Conservation (phyloP, 2,329 filamentous ascomycete species). For the Venturiaceae sp. region DNA sequence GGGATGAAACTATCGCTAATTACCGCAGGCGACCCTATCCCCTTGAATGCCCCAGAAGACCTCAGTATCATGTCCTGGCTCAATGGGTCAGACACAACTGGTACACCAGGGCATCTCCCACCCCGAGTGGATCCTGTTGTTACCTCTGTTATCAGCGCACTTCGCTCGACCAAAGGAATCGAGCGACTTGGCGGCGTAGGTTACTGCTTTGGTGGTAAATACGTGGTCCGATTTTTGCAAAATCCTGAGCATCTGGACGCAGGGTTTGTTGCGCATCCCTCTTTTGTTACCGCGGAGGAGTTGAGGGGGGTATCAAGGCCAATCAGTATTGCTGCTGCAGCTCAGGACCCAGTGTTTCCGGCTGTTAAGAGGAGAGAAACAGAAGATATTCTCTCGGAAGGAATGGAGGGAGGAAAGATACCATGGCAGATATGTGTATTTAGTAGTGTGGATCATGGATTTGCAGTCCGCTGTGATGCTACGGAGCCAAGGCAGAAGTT, state of each 20-base stretch:
- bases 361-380: background rate
- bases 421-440: constrained; percentile 22
- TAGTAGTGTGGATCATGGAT: constrained; percentile 22
- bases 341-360: constrained; percentile 21
- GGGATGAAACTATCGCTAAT: too few species aligned
- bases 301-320: constrained; percentile 56
- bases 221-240: constrained; percentile 53
- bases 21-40: too few species aligned
- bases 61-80: too few species aligned
- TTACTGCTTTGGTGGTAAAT: constrained; percentile 72
- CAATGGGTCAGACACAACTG: too few species aligned
- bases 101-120: too few species aligned
- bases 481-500: constrained; percentile 18
- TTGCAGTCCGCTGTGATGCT: constrained; percentile 21
- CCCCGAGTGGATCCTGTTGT: constrained; percentile 41
- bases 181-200: constrained; percentile 56
- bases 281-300: constrained; percentile 56
- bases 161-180: constrained; percentile 27
- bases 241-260: constrained; percentile 45
- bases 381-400: background rate
- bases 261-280: constrained; percentile 64
- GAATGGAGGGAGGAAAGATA: constrained; percentile 12
- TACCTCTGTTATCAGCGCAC: constrained; percentile 37
- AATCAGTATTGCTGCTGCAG: constrained; percentile 53
- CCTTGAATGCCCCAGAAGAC: too few species aligned